These are phyloP conservation scores for Sporobolus alterniflorus DNA, from an alignment of 202 grass and related monocot genomes.

Conservation along the genomic window DNA sequence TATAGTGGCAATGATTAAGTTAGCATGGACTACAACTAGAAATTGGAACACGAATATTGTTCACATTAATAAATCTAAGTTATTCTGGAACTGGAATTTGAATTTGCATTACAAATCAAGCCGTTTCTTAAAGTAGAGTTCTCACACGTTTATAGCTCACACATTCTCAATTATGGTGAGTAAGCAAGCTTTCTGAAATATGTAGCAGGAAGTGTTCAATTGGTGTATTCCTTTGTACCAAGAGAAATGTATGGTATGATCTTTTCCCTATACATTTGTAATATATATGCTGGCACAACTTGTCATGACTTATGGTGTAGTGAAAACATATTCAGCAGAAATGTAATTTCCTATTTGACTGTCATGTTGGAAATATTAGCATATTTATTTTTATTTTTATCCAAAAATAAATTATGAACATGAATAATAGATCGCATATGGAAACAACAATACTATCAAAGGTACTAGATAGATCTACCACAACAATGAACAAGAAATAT, in stretches of 20 bases:
- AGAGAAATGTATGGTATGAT: neutral
- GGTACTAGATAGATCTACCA: too few species aligned
- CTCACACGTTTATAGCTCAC: neutral
- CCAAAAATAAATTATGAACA: too few species aligned
- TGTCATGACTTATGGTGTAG: neutral
- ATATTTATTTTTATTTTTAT: too few species aligned
- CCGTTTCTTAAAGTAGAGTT: neutral
- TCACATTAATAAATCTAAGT: neutral
- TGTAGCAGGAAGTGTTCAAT: neutral
- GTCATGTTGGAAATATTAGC: too few species aligned
- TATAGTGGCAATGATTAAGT: neutral
- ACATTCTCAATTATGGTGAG: neutral
- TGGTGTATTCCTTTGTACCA: neutral
- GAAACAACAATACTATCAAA: too few species aligned
- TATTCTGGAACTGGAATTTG: neutral
- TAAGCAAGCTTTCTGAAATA: neutral
- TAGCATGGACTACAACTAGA: neutral
- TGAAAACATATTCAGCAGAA: neutral
- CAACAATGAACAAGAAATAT: too few species aligned
- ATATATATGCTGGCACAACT: neutral
- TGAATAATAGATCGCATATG: too few species aligned
- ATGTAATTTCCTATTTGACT: neutral
- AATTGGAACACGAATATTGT: neutral
- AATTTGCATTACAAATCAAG: neutral
- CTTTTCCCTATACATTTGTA: neutral